These are phyloP conservation scores for Globisporangium solare DNA, from an alignment of 352 stramenopile species.

Conservation along the genomic window DNA sequence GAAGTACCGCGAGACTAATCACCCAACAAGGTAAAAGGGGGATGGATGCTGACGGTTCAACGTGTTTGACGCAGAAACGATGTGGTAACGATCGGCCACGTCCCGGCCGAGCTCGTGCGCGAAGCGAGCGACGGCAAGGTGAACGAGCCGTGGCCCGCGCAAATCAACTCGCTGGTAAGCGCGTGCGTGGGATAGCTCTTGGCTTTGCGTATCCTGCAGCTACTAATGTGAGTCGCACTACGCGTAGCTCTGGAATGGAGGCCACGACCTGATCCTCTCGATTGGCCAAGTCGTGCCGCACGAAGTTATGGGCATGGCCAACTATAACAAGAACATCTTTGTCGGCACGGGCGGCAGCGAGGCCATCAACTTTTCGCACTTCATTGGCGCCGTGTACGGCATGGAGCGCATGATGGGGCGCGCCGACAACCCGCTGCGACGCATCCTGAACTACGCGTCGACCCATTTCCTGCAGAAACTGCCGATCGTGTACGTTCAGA, in stretches of 20 bases:
- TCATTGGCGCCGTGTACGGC: conserved; percentile 96
- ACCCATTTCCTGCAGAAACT: conserved; percentile 88
- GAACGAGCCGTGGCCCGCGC: conserved; percentile 93
- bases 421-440: conserved; percentile 93
- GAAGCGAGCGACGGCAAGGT: conserved; percentile 94
- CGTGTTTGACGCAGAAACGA: conserved; percentile 73
- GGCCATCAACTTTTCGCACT: conserved; percentile 97
- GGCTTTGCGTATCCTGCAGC: background rate
- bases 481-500: conserved; percentile 95
- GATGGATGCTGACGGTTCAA: background rate
- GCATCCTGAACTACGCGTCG: conserved; percentile 95
- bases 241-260: conserved; percentile 87
- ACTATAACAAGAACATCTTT: conserved; percentile 99
- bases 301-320: conserved; percentile 98
- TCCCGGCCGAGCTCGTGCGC: conserved; percentile 89
- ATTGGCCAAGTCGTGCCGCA: conserved; percentile 97
- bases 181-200: background rate
- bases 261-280: conserved; percentile 92
- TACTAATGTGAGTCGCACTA: background rate
- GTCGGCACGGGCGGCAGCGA: conserved; percentile 92
- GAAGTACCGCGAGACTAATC: background rate
- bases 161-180: conserved; percentile 94
- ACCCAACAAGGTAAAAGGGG: too few relatives aligned
- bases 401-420: conserved; percentile 98
- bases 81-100: conserved; percentile 94